Evolutionary conservation across 345 rosid species (phyloP), one percentile per base, ranked within the genome.

Genomic region (Physaria fendleri): DNA sequence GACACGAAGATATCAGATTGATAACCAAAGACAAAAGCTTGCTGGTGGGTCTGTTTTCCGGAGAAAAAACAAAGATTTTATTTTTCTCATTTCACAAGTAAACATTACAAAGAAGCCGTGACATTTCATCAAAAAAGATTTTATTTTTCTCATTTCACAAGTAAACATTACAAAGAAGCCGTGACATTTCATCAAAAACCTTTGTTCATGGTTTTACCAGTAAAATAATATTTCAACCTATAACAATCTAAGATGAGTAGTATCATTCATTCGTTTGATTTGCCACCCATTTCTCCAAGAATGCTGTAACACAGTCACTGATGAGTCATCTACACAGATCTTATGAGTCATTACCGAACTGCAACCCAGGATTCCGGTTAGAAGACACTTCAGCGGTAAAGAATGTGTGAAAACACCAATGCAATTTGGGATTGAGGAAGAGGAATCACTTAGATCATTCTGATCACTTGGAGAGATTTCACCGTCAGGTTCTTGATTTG

Each of bases 211-310:
- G 45, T 8, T 59, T 37, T 35, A 57, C 48, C 18, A 2, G 15
- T 24, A 41, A 55, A 32, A 59, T 25, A 62, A n/a, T n/a, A n/a
- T n/a, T n/a, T n/a, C n/a, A n/a, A 62, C 50, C 76, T 84, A 91
- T 34, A 91, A 86, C 77, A 88, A 85, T 76, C 93, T 86, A 38
- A 92, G 82, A 73, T 92, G 95, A 39, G 93, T 77, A 25, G 88
- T 82, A 63, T 92, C 98, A 49, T 92, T 92, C 62, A 86, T 51
- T 48, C 91, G 79, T 76, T 88, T 92, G 53, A 92, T 75, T 82
- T 85, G 95, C 98, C 96, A 92, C 4, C 98, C 98, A 2, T 79
- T 81, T 79, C 59, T 81, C 83, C 87, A 85, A 0, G 96, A 85
- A 71, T 88, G 96, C 51, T 80, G 90, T 40, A 92, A 71, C 58